Conservation (phyloP, 2,329 filamentous ascomycete genomes). For the Trichoderma sp. region DNA sequence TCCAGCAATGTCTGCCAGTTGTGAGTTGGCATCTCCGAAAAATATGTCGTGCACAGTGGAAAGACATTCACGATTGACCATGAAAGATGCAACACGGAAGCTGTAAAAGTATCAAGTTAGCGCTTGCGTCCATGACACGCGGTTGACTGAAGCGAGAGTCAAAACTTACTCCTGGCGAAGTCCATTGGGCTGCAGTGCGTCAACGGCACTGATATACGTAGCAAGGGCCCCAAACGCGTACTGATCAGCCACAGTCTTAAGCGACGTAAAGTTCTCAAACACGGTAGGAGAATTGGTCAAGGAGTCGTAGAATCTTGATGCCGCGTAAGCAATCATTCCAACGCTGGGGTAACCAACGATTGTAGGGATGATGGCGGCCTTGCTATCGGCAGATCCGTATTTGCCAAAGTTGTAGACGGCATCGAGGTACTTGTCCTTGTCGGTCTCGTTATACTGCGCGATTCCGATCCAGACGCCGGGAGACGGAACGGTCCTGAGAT, state of each 20-base stretch:
- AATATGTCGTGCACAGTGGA: neutral
- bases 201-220: neutral
- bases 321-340: constrained; percentile 3
- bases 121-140: neutral
- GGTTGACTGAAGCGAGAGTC: neutral
- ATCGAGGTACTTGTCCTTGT: neutral
- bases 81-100: constrained; percentile 2
- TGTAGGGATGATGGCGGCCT: constrained; percentile 1
- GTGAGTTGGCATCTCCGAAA: neutral
- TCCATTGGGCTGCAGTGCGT: constrained; percentile 1
- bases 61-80: neutral
- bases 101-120: neutral
- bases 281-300: neutral
- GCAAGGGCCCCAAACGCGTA: constrained; percentile 1
- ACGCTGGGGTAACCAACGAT: neutral
- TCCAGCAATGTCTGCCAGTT: neutral
- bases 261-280: neutral
- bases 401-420: constrained; percentile 2
- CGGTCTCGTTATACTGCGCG: neutral
- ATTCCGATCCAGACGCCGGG: constrained; percentile 24
- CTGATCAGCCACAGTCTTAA: constrained; percentile 1
- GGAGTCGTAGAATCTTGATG: constrained; percentile 1
- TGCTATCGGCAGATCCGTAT: neutral
- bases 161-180: constrained; percentile 4
- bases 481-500: constrained; percentile 30